Evolutionary conservation across 805 yeast species (phyloP).

Genomic region (Ogataea methanolica): DNA sequence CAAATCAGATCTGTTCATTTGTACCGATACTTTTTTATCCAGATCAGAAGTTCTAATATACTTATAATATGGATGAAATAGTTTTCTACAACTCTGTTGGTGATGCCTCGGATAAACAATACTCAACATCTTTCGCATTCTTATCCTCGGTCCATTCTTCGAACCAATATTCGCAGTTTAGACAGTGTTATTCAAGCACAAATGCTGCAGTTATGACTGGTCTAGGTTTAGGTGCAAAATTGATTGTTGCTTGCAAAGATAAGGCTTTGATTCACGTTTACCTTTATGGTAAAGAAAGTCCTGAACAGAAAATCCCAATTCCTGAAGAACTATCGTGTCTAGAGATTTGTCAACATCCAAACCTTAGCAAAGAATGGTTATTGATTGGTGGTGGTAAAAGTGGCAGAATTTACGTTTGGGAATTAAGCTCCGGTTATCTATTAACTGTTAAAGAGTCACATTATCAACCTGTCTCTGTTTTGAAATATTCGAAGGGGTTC

Average conservation of each 20-base stretch:
- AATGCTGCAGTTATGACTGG: constrained; percentile 47
- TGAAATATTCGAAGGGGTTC: constrained; percentile 61
- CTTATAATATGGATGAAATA: constrained; percentile 44
- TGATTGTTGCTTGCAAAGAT: constrained; percentile 61
- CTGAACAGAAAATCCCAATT: constrained; percentile 75
- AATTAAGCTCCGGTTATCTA: constrained; percentile 68
- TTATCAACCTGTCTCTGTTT: constrained; percentile 65
- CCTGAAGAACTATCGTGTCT: constrained; percentile 73
- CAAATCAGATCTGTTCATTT: too few relatives aligned
- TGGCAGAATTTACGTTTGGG: constrained; percentile 88
- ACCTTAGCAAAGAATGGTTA: constrained; percentile 37
- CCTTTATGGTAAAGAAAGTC: constrained; percentile 61
- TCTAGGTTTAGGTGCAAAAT: constrained; percentile 41
- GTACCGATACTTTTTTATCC: too few relatives aligned
- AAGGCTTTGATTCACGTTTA: constrained; percentile 77
- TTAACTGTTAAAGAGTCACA: constrained; percentile 75
- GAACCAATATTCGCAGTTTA: constrained; percentile 43
- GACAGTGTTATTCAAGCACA: constrained; percentile 44
- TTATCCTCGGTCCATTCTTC: constrained; percentile 43
- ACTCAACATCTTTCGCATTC: constrained; percentile 31
- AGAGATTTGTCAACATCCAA: constrained; percentile 35
- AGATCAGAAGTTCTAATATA: background rate
- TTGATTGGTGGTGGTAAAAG: constrained; percentile 67
- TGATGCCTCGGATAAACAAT: constrained; percentile 35
- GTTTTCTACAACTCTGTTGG: constrained; percentile 45